Base-by-base conservation (phyloP, 352 stramenopile species). In the Pythium aphanidermatum region DNA sequence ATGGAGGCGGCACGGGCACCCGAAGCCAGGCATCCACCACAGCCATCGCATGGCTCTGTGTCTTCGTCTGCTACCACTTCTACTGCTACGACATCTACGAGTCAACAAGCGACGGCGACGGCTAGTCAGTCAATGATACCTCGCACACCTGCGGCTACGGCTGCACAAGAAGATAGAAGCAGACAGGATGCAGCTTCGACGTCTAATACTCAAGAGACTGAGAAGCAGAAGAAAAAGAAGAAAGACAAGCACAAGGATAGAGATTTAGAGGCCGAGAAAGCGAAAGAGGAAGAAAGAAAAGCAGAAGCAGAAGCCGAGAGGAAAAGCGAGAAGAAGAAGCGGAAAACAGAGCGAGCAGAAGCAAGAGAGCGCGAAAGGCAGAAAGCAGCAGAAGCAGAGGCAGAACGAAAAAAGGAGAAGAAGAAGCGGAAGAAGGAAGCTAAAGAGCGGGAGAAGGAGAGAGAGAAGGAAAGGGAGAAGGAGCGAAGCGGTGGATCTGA, bases 331-430 rank as follows among this genome's bases (percentile, higher is more conserved):
- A 35, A 45, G 13, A 45, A 39, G 26, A 27, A 38, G 8, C 35
- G 26, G 23, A 35, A 43, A 27, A 40, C n/a, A n/a, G n/a, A n/a
- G n/a, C n/a, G n/a, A 44, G 44, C 34, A 20, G 20, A 44, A 44
- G 33, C 24, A 44, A 29, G 41, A 30, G 28, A 19, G 45, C 16
- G 25, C 17, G 5, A 25, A 46, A 16, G 10, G 7, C 10, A 32
- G 21, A 4, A 19, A 33, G 25, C 24, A 28, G 16, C 16, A 47
- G 3, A 47, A 47, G 25, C n/a, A 47, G 39, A 23, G 19, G 39
- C 23, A 17, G 21, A 27, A 44, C n/a, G 6, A 30, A 42, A 23
- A 24, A 36, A 37, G n/a, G 41, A 43, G 17, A 49, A 44, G 30
- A 28, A 41, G 37, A 20, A 24, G 9, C 17, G 29, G 8, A 34